Conservation (phyloP, 805 yeast species). For the Lipomyces sp. region DNA sequence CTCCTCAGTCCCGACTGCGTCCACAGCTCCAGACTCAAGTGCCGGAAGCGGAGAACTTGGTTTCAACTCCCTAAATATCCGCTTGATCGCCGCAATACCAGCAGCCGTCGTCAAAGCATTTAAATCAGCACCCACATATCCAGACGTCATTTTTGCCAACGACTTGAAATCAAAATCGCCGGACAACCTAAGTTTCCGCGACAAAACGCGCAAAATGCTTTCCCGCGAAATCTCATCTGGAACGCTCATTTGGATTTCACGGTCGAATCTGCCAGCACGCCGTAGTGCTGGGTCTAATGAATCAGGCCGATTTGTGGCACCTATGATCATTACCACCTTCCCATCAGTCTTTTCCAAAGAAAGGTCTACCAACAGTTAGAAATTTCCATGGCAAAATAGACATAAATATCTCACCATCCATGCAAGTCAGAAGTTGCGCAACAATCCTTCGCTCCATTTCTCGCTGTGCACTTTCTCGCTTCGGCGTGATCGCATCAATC, state of each 20-base stretch:
- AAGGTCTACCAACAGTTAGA: constrained; percentile 44
- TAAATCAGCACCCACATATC: constrained; percentile 96
- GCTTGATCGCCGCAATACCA: constrained; percentile 89
- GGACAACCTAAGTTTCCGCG: constrained; percentile 64
- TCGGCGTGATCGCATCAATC: constrained; percentile 97
- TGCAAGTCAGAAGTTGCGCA: constrained; percentile 90
- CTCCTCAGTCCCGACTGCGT: constrained; percentile 11
- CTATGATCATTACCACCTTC: constrained; percentile 89
- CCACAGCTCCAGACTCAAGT: constrained; percentile 15
- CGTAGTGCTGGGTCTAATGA: constrained; percentile 91
- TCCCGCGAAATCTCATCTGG: constrained; percentile 85
- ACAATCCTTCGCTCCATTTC: constrained; percentile 98
- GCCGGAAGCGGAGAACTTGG: constrained; percentile 49
- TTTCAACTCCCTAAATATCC: constrained; percentile 68
- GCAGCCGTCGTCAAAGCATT: constrained; percentile 92
- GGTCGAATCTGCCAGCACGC: constrained; percentile 94
- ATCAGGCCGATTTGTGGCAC: constrained; percentile 97
- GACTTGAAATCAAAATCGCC: constrained; percentile 69
- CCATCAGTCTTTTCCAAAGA: constrained; percentile 87
- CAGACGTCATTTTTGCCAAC: constrained; percentile 92
- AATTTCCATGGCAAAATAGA: too few relatives aligned
- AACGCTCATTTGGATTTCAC: constrained; percentile 93
- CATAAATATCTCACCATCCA: constrained; percentile 64
- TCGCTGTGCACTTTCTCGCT: constrained; percentile 95
- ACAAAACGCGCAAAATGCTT: constrained; percentile 58